A percentile compares a stretch with the other conserved stretches of the same genome.
Conservation (phyloP, 768 basidiomycete genomes). For the Hypholoma sublateritium region DNA sequence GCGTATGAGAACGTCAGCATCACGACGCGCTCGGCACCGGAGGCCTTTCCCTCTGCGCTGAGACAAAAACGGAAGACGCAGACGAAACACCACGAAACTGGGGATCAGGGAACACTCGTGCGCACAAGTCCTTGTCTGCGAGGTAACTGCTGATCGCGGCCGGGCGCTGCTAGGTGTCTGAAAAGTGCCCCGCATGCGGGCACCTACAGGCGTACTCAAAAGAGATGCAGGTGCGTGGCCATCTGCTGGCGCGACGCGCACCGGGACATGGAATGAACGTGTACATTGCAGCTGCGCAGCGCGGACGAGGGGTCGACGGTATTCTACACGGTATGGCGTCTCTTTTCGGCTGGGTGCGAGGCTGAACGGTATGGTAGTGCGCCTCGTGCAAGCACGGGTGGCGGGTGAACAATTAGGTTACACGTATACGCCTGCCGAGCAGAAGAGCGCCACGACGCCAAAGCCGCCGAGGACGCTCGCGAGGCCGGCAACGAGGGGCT, state of each 20-base stretch:
- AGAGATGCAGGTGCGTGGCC: conserved; percentile 71
- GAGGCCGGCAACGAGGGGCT: conserved; percentile 65
- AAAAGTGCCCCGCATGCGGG: conserved; percentile 87
- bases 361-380: conserved; percentile 47
- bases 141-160: neutral
- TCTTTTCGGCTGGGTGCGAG: neutral
- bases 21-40: conserved; percentile 86
- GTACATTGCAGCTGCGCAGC: conserved; percentile 62
- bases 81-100: conserved; percentile 74
- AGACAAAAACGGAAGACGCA: conserved; percentile 88
- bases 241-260: neutral
- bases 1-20: conserved; percentile 93
- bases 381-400: conserved; percentile 76
- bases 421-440: conserved; percentile 81
- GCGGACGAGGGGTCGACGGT: conserved; percentile 95
- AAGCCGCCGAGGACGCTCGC: conserved; percentile 85
- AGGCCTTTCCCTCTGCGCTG: conserved; percentile 90
- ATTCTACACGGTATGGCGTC: conserved; percentile 77
- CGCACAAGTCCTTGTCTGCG: conserved; percentile 12
- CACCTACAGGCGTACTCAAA: conserved; percentile 85
- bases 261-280: conserved; percentile 3
- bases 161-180: conserved; percentile 62
- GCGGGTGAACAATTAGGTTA: conserved; percentile 78
- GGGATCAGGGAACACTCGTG: conserved; percentile 61
- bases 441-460: conserved; percentile 88